Base-by-base conservation (phyloP, 495 filamentous ascomycete genomes). In the Penicillium paxilli region DNA sequence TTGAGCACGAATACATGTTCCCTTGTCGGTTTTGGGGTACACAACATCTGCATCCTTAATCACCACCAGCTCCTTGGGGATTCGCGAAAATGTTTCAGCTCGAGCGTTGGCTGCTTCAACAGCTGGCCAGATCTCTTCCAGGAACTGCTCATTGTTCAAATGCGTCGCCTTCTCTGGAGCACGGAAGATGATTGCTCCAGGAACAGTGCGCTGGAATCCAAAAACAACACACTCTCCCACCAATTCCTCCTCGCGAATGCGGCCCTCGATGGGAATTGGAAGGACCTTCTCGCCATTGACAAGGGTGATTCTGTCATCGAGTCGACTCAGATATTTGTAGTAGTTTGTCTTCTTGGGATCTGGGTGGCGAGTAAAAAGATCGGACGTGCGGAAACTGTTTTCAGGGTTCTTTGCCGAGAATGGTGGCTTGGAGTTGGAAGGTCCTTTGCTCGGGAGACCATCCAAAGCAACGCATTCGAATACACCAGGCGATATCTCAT, bases 221-320 rank as follows among this genome's bases (percentile, higher is more conserved):
- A 77, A 77, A 1, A 67, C 72, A 16, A 77, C 62, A 22, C 69
- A 70, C 23, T 77, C 74, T 12, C 65, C 51, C 5, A 77, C 68
- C 1, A 60, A 53, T 10, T 62, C 49, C 33, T 70, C 63, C 47
- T 77, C 64, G 32, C 72, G 52, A 21, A 74, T 64, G 2, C 66
- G 63, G 16, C 72, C 78, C 71, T 89, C 85, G 14, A 88, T 62
- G 1, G 81, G 81, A 17, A 82, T 77, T 5, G 85, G 85, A 54
- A 85, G 84, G 26, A 87, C 86, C 51, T 89, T 88, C 67, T 87
- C 85, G 0, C 85, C 85, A 12, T 85, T 89, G 14, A 82, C 68
- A 4, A 89, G 69, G 0, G 79, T 83, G 35, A 88, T 71, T 22
- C 84, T 80, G 19, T 83, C 77, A 51, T 88, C 85, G 1, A 80